Conservation (phyloP, 164 flowering plant genomes). For the Euptelea pleiosperma region DNA sequence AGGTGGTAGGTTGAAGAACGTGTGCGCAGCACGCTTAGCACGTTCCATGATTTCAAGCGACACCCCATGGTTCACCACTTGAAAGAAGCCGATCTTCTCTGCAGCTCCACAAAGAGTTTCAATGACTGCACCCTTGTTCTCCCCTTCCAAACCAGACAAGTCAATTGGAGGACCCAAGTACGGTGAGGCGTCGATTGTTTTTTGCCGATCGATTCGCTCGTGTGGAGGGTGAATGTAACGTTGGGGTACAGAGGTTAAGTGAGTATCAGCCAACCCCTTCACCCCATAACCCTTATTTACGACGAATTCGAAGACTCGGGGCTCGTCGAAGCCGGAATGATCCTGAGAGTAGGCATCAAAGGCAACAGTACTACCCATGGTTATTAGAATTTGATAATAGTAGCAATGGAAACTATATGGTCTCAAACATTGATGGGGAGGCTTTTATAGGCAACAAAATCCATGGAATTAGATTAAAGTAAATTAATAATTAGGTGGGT, state of each 20-base stretch:
- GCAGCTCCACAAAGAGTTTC: conserved; percentile 14
- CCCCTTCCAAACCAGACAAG: conserved; percentile 14
- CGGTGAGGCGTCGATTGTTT: conserved; percentile 14
- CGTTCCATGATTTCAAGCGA: conserved; percentile 10
- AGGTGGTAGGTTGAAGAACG: conserved; percentile 17
- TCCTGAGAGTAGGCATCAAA: background rate
- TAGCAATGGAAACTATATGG: too few species aligned
- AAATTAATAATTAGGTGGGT: too few species aligned
- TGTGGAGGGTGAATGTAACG: conserved; percentile 21
- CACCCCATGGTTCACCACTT: conserved; percentile 27
- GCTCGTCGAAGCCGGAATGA: background rate
- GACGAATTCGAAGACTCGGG: conserved; percentile 12
- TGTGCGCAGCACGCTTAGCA: conserved; percentile 16
- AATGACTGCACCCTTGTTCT: conserved; percentile 7
- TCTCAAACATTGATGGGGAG: too few species aligned
- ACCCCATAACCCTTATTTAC: conserved; percentile 20
- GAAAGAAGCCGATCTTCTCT: conserved; percentile 18
- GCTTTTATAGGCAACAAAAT: too few species aligned
- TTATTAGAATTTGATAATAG: too few species aligned
- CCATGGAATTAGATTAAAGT: too few species aligned
- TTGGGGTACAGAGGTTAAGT: conserved; percentile 10
- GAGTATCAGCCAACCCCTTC: conserved; percentile 19
- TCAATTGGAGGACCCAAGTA: conserved; percentile 17
- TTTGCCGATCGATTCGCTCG: conserved; percentile 15
- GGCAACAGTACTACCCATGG: conserved; percentile 12